Evolutionary conservation across 805 yeast species (phyloP).

Genomic region (Ogataea trehaloabstinens): DNA sequence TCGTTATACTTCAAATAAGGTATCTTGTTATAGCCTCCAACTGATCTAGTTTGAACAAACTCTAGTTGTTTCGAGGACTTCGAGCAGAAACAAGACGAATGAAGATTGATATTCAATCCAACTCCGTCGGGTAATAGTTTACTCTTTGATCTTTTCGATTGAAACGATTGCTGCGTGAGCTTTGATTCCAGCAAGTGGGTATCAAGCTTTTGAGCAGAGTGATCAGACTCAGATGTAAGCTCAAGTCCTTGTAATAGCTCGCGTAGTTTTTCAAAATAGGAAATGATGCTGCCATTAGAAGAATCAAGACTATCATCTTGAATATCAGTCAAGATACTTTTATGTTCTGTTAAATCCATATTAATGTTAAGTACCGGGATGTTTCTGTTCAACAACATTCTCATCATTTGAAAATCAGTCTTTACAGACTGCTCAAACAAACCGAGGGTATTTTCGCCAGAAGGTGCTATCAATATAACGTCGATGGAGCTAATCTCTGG

Average conservation of each 20-base stretch:
- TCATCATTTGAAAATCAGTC: constrained; percentile 18
- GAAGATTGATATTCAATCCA: constrained; percentile 47
- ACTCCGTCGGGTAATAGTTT: constrained; percentile 44
- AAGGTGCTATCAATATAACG: constrained; percentile 45
- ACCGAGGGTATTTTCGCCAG: constrained; percentile 43
- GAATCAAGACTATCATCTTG: constrained; percentile 14
- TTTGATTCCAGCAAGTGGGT: background rate
- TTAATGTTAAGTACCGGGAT: constrained; percentile 24
- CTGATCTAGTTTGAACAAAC: constrained; percentile 44
- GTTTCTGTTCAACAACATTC: constrained; percentile 19
- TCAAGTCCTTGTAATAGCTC: constrained; percentile 7
- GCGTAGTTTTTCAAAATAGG: constrained; percentile 14
- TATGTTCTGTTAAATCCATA: constrained; percentile 7
- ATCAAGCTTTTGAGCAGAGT: background rate
- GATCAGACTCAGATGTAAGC: background rate
- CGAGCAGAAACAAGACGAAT: constrained; percentile 32
- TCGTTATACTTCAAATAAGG: constrained; percentile 16
- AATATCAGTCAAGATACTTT: constrained; percentile 4
- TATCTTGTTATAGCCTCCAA: constrained; percentile 34
- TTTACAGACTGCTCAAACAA: constrained; percentile 27
- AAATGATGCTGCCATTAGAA: constrained; percentile 6
- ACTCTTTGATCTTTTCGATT: constrained; percentile 12
- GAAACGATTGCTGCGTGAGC: constrained; percentile 2
- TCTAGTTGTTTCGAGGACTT: constrained; percentile 30
- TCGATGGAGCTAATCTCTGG: constrained; percentile 37